These are phyloP conservation scores for Cardiosporidium cionae DNA, from an alignment of 169 alveolate genomes.

Conservation along the genomic window DNA sequence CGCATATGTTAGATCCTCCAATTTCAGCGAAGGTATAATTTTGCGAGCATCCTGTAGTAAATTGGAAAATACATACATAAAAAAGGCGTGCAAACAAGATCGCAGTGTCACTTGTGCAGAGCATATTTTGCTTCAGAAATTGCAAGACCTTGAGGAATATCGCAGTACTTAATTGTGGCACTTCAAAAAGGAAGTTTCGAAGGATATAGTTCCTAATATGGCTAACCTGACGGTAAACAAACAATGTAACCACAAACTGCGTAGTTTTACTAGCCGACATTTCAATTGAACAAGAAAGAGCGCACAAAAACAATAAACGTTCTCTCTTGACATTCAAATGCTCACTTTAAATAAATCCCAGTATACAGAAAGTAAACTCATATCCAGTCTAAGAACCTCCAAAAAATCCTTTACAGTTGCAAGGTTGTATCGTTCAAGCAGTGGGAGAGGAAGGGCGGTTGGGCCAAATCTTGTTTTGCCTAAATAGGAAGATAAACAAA, in stretches of 20 bases:
- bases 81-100: not conserved
- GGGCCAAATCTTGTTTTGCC: conserved; percentile 69
- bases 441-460: conserved; percentile 72
- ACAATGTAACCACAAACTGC: no score
- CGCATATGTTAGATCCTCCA: conserved; percentile 55
- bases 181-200: conserved; percentile 60
- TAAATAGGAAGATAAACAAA: conserved; percentile 12
- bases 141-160: conserved; percentile 47
- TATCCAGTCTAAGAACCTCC: conserved; percentile 54
- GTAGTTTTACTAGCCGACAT: no score
- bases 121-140: not conserved
- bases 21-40: conserved; percentile 62
- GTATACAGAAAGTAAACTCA: conserved; percentile 49
- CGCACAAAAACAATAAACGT: not conserved
- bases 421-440: conserved; percentile 60
- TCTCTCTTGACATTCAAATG: not conserved
- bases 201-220: conserved; percentile 61
- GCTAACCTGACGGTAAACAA: no score
- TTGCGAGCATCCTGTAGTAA: conserved; percentile 52
- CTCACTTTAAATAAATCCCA: conserved; percentile 49
- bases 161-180: conserved; percentile 50
- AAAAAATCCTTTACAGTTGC: conserved; percentile 56
- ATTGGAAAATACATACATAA: not conserved
- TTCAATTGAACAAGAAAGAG: no score
- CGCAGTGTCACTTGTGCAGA: not conserved